Conservation (phyloP, 495 filamentous ascomycete genomes). For the Penicillium mononematosum region DNA sequence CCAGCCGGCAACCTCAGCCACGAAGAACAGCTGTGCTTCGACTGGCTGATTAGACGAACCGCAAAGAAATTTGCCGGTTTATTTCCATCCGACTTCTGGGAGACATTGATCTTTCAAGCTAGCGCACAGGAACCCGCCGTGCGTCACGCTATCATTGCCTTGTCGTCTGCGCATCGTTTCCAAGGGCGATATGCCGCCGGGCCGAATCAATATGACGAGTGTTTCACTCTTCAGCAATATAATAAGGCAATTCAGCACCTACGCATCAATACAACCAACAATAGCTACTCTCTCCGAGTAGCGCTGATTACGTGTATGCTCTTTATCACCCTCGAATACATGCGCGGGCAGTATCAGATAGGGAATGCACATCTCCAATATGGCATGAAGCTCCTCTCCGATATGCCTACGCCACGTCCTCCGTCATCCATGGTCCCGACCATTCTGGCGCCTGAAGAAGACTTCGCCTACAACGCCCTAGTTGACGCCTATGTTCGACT, state of each 20-base stretch:
- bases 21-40: conserved; percentile 55
- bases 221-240: conserved; percentile 25
- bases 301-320: conserved; percentile 52
- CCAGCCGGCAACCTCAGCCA: conserved; percentile 27
- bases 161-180: conserved; percentile 60
- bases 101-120: conserved; percentile 53
- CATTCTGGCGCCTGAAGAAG: conserved; percentile 15
- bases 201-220: conserved; percentile 11
- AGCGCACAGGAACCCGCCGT: conserved; percentile 61
- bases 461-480: conserved; percentile 24
- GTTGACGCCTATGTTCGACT: conserved; percentile 23
- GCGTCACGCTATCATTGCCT: conserved; percentile 62
- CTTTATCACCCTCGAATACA: conserved; percentile 51
- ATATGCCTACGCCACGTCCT: conserved; percentile 6
- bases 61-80: conserved; percentile 60
- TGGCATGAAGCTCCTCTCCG: conserved; percentile 30
- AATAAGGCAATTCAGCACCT: conserved; percentile 25
- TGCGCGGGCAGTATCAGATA: conserved; percentile 45
- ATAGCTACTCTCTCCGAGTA: conserved; percentile 26
- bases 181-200: conserved; percentile 5
- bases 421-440: conserved; percentile 14
- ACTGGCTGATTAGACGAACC: conserved; percentile 58
- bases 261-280: background rate
- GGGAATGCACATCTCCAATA: conserved; percentile 48
- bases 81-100: conserved; percentile 64